Percentiles rank a stretch among this genome's conserved stretches.
Conservation (phyloP, 1,284 basidiomycete genomes). For the Apiotrichum akiyoshidainum region DNA sequence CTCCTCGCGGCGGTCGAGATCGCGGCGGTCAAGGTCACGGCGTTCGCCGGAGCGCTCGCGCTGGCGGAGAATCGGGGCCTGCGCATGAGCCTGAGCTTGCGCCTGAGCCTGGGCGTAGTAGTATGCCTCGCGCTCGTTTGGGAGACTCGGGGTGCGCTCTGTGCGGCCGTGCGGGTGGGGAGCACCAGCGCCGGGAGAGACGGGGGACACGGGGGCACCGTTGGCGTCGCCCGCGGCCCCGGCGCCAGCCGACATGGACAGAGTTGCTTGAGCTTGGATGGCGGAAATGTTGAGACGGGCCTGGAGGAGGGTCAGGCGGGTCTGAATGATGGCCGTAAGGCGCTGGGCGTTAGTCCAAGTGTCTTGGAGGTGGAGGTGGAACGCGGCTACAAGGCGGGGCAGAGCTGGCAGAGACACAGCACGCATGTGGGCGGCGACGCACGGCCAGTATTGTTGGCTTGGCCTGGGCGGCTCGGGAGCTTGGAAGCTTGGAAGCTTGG, state of each 20-base stretch:
- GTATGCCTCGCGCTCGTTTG: too few species aligned
- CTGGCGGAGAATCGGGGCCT: too few species aligned
- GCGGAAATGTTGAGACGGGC: slow-evolving; percentile 32
- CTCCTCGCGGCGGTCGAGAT: too few species aligned
- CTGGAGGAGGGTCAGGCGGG: slow-evolving; percentile 46
- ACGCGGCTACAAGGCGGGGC: neutral
- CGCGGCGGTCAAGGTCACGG: too few species aligned
- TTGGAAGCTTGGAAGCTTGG: neutral
- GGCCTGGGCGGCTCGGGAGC: neutral
- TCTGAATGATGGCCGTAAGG: slow-evolving; percentile 46
- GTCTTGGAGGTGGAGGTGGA: neutral
- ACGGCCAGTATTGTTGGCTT: neutral
- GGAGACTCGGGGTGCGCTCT: too few species aligned
- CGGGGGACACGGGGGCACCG: neutral
- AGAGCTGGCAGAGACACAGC: neutral
- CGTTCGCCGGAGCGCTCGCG: too few species aligned
- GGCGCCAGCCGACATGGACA: slow-evolving; percentile 4
- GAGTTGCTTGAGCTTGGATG: slow-evolving; percentile 14
- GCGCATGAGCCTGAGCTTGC: too few species aligned
- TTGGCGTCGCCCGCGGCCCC: neutral
- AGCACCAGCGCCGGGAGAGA: neutral
- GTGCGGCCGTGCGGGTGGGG: too few species aligned
- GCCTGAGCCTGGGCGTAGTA: too few species aligned
- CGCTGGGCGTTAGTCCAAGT: slow-evolving; percentile 18
- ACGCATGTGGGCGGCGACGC: too few species aligned